Conservation (phyloP, 2,329 filamentous ascomycete genomes). For the Chaetothyriales sp. region DNA sequence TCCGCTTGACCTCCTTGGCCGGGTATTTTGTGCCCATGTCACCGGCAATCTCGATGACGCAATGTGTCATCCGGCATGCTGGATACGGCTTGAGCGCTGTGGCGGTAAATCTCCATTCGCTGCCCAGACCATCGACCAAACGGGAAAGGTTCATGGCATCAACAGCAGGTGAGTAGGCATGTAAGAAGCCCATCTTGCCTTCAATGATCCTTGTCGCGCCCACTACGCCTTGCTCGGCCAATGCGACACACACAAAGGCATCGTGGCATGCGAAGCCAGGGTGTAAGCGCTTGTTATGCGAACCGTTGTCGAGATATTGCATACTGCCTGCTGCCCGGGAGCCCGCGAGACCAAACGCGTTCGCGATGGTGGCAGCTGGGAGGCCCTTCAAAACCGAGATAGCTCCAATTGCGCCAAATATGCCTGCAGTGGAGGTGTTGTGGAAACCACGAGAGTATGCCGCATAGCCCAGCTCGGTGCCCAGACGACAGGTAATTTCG, state of each 20-base stretch:
- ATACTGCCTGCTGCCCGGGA: constrained; percentile 27
- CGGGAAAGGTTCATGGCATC: constrained; percentile 6
- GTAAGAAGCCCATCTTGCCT: constrained; percentile 13
- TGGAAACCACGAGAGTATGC: constrained; percentile 27
- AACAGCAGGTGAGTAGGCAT: constrained; percentile 13
- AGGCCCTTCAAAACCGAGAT: constrained; percentile 21
- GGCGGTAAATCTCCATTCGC: constrained; percentile 6
- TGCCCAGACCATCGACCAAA: constrained; percentile 5
- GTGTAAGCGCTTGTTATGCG: constrained; percentile 28
- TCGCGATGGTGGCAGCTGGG: constrained; percentile 17
- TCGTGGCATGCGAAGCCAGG: constrained; percentile 28
- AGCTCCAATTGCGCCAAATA: constrained; percentile 25
- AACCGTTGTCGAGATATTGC: constrained; percentile 28
- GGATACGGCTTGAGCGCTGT: constrained; percentile 11
- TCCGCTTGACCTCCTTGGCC: constrained; percentile 3
- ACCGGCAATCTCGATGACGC: constrained; percentile 7
- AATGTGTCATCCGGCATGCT: constrained; percentile 12
- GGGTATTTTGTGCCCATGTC: constrained; percentile 2
- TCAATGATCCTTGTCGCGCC: constrained; percentile 16
- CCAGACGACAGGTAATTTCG: constrained; percentile 23
- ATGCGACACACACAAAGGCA: constrained; percentile 24
- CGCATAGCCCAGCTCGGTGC: constrained; percentile 22
- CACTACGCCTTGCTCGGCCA: constrained; percentile 25
- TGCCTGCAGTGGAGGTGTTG: constrained; percentile 26
- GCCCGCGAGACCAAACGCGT: constrained; percentile 26